phyloP scores from a whole-genome alignment of 163 green algal genomes.

The Picocystis sp. region DNA sequence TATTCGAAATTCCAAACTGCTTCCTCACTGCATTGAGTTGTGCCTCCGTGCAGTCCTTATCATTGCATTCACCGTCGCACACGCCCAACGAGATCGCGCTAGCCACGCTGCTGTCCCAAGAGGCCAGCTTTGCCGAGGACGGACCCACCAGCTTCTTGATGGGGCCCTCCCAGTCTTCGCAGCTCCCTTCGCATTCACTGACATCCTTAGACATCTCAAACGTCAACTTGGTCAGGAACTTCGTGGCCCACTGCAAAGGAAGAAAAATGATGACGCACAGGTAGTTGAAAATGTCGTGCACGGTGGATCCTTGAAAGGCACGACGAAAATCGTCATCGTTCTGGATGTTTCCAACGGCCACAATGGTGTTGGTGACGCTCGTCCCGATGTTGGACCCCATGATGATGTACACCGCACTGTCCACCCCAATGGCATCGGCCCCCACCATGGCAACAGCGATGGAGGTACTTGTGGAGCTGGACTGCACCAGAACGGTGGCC shows the following conservation, averaged over 20 bases:
- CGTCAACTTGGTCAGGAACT: conserved; percentile 5
- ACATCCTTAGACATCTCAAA: conserved; percentile 10
- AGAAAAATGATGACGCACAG: conserved; percentile 3
- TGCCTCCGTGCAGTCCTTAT: too few species aligned
- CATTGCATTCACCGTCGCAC: conserved; percentile 5
- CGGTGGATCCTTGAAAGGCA: conserved; percentile 6
- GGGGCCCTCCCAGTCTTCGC: conserved; percentile 5
- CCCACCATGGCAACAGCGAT: conserved; percentile 7
- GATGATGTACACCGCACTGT: conserved; percentile 9
- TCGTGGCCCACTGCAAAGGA: conserved; percentile 4
- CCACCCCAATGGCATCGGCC: conserved; percentile 1
- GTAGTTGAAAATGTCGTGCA: conserved; percentile 12
- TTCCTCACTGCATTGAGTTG: too few species aligned
- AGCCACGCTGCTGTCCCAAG: conserved; percentile 7
- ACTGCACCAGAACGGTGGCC: conserved; percentile 9
- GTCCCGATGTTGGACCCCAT: conserved; percentile 12
- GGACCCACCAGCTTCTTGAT: conserved; percentile 5
- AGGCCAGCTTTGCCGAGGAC: background rate
- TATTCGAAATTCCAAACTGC: too few species aligned
- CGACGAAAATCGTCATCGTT: conserved; percentile 5
- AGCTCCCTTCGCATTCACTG: background rate
- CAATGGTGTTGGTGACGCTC: conserved; percentile 9
- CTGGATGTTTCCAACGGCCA: conserved; percentile 7
- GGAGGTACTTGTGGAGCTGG: conserved; percentile 10
- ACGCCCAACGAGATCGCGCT: background rate